Conservation (phyloP, 805 yeast species). For the Lachancea quebecensis region DNA sequence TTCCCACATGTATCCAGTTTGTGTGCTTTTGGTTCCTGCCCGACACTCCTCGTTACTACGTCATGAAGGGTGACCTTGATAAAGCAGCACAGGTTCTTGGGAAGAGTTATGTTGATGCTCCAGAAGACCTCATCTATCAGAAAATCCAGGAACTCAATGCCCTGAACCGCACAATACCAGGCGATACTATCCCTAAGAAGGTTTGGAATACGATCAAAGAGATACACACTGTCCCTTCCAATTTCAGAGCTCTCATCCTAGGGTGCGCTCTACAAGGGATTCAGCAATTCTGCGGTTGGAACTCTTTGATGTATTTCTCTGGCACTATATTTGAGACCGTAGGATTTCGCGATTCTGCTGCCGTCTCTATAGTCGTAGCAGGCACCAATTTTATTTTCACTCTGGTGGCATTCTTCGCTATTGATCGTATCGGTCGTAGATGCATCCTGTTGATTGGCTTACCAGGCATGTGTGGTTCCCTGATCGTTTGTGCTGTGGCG, state of each 20-base stretch:
- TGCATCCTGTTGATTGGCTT: conserved; percentile 68
- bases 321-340: conserved; percentile 87
- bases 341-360: conserved; percentile 86
- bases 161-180: conserved; percentile 41
- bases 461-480: conserved; percentile 75
- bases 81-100: conserved; percentile 61
- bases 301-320: conserved; percentile 91
- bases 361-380: conserved; percentile 87
- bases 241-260: conserved; percentile 80
- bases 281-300: conserved; percentile 96
- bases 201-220: conserved; percentile 55
- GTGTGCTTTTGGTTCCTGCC: conserved; percentile 78
- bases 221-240: conserved; percentile 64
- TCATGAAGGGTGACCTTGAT: conserved; percentile 59
- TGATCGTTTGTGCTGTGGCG: conserved; percentile 79
- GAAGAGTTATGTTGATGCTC: conserved; percentile 55
- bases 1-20: conserved; percentile 79
- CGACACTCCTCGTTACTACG: conserved; percentile 88
- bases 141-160: conserved; percentile 61
- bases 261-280: conserved; percentile 94
- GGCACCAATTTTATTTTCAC: conserved; percentile 93
- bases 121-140: conserved; percentile 55
- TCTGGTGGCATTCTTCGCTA: conserved; percentile 72
- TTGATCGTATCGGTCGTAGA: conserved; percentile 86
- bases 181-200: conserved; percentile 41